phyloP scores from a whole-genome alignment of 169 alveolate genomes.

The Cryptosporidium viatorum region DNA sequence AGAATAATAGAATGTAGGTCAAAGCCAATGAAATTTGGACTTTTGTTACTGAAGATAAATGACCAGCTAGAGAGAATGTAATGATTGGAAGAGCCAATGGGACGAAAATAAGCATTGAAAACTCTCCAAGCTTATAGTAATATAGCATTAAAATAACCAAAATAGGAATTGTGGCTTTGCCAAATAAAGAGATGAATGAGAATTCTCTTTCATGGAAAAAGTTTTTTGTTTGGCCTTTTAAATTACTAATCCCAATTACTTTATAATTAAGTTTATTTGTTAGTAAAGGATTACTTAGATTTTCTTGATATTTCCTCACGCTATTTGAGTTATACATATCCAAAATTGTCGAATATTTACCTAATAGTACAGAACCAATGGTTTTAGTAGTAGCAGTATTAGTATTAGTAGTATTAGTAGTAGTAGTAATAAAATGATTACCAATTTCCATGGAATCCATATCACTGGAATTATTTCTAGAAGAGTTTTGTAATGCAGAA shows the following conservation, averaged over 20 bases:
- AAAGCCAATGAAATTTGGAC: conserved; percentile 10
- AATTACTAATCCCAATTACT: not conserved
- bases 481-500: not conserved
- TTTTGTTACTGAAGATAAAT: conserved; percentile 1
- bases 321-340: not conserved
- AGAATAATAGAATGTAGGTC: not conserved
- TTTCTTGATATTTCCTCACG: not conserved
- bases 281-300: not conserved
- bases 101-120: conserved; percentile 15
- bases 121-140: conserved; percentile 17
- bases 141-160: conserved; percentile 18
- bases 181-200: not conserved
- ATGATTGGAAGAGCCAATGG: conserved; percentile 23
- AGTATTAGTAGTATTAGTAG: too few relatives aligned
- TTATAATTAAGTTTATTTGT: not conserved
- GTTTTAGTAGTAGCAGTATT: too few relatives aligned
- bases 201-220: conserved; percentile 8
- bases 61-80: conserved; percentile 18
- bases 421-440: too few relatives aligned
- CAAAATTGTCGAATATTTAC: not conserved
- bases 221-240: not conserved
- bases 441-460: not conserved
- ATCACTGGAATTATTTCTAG: not conserved
- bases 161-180: not conserved
- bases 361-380: too few relatives aligned